Conservation (phyloP, 148 eudicot species). For the Vaccinium myrtillus region DNA sequence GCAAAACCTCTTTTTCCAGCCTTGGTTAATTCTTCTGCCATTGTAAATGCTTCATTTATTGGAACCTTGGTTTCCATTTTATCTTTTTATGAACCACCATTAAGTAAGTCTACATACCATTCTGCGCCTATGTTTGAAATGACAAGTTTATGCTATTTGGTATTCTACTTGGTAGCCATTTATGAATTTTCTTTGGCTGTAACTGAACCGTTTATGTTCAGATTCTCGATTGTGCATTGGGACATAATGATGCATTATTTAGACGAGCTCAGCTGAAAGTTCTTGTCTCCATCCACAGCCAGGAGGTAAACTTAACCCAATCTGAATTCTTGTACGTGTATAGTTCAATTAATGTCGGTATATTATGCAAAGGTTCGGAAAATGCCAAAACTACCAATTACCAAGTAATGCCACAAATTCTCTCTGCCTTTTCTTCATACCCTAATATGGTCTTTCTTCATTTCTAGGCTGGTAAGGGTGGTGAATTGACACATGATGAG, state of each 20-base stretch:
- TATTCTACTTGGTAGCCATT: neutral
- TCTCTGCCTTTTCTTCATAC: neutral
- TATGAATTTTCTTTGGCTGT: constrained; percentile 5
- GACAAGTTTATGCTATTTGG: neutral
- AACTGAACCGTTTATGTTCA: constrained; percentile 24
- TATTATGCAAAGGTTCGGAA: neutral
- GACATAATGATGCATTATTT: constrained; percentile 84
- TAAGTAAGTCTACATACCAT: neutral
- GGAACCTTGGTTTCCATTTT: neutral
- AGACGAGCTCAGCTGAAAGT: constrained; percentile 94
- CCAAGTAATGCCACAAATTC: neutral
- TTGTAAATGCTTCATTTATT: neutral
- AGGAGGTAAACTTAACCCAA: constrained; percentile 52
- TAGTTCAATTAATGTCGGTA: neutral
- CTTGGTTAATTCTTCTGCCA: neutral
- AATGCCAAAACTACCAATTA: neutral
- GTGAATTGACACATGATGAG: constrained; percentile 93
- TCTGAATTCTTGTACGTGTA: neutral
- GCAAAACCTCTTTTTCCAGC: neutral
- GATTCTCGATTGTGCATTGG: constrained; percentile 76
- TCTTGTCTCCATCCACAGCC: constrained; percentile 83
- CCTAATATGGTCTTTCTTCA: constrained; percentile 8
- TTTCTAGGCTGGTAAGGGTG: constrained; percentile 83
- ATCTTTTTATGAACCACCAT: neutral
- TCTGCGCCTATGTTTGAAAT: neutral